Evolutionary conservation across 2,329 filamentous ascomycete species (phyloP).

Genomic region (Sporothrix dimorphospora): DNA sequence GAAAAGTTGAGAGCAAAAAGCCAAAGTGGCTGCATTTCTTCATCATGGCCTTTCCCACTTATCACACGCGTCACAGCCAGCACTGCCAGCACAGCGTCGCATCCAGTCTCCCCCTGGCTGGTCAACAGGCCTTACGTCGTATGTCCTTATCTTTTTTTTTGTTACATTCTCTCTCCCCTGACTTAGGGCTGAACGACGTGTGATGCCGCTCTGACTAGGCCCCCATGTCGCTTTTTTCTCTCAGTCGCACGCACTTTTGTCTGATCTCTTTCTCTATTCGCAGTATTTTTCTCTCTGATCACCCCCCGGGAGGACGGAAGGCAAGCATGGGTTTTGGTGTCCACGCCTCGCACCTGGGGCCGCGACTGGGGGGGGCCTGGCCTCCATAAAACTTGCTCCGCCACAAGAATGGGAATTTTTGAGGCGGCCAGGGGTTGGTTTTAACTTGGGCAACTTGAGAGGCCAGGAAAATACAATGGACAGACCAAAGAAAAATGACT

Average conservation of each 20-base stretch:
- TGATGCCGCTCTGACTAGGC: neutral
- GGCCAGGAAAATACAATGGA: neutral
- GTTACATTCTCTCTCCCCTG: conserved; percentile 7
- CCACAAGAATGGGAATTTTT: neutral
- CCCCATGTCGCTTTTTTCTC: neutral
- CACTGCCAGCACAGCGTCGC: neutral
- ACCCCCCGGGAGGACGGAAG: conserved; percentile 17
- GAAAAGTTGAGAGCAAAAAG: too few relatives aligned
- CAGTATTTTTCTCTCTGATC: neutral
- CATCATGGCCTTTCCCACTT: neutral
- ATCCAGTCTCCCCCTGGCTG: conserved; percentile 4
- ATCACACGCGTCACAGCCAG: neutral
- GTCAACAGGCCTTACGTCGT: neutral
- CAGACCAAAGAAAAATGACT: neutral
- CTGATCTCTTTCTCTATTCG: conserved; percentile 9
- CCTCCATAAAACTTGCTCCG: conserved; percentile 19
- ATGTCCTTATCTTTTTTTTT: neutral
- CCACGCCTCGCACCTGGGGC: neutral
- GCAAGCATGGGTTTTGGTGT: conserved; percentile 4
- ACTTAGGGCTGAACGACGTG: conserved; percentile 19
- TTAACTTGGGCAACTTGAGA: neutral
- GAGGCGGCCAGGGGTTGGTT: conserved; percentile 19
- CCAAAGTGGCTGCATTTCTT: conserved; percentile 8
- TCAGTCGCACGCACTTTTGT: neutral
- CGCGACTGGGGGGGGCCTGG: conserved; percentile 3